These are phyloP conservation scores for Testicularia cyperi DNA, from an alignment of 1,284 basidiomycete species.

Conservation along the genomic window DNA sequence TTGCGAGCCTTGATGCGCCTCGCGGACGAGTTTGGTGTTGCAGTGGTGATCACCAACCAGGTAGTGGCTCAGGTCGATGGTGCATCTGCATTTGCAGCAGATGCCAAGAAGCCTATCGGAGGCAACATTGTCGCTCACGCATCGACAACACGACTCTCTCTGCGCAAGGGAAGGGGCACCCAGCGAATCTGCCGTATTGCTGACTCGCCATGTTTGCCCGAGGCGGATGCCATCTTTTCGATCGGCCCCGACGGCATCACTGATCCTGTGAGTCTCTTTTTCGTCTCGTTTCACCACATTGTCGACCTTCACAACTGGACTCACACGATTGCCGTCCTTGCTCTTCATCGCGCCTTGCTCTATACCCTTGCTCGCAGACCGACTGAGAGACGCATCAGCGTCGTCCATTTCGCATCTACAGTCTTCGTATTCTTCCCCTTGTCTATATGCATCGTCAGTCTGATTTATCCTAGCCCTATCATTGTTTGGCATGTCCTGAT, in stretches of 20 bases:
- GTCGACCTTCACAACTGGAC: too few relatives aligned
- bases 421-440: too few relatives aligned
- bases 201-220: slow-evolving; percentile 95
- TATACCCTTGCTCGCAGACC: too few relatives aligned
- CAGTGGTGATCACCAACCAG: slow-evolving; percentile 96
- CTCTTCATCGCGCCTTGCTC: too few relatives aligned
- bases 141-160: slow-evolving; percentile 67
- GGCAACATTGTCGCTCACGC: slow-evolving; percentile 61
- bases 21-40: slow-evolving; percentile 97
- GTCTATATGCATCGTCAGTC: too few relatives aligned
- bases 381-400: too few relatives aligned
- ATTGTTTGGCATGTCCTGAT: too few relatives aligned
- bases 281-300: too few relatives aligned
- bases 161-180: slow-evolving; percentile 89
- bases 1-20: slow-evolving; percentile 86
- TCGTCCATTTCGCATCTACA: too few relatives aligned
- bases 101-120: slow-evolving; percentile 85
- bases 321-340: too few relatives aligned
- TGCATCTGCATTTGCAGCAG: slow-evolving; percentile 63
- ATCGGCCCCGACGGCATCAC: slow-evolving; percentile 66
- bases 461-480: too few relatives aligned
- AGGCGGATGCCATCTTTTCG: slow-evolving; percentile 92
- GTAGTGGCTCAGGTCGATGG: slow-evolving; percentile 94
- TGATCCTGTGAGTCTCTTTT: slow-evolving; percentile 50
- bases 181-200: slow-evolving; percentile 96